These are phyloP conservation scores for Thalia dealbata DNA, from an alignment of 176 grass and related monocot genomes.

Conservation along the genomic window DNA sequence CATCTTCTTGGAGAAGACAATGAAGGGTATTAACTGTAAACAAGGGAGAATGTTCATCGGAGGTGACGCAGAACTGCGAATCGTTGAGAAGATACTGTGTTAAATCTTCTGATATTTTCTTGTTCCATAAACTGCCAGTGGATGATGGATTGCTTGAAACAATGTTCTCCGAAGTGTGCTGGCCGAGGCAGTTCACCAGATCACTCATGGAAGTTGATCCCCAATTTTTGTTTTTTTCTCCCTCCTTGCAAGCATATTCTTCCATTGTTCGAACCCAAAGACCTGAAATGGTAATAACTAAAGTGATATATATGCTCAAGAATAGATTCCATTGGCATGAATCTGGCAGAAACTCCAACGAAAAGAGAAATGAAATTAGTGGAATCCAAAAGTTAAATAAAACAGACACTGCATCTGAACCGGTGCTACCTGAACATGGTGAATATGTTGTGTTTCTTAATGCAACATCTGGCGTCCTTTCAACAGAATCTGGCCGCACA, in stretches of 20 bases:
- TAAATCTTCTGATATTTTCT: conserved; percentile 9
- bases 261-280: neutral
- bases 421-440: neutral
- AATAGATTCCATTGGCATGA: too few relatives aligned
- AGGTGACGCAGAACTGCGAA: neutral
- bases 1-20: conserved; percentile 10
- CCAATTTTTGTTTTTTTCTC: neutral
- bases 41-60: conserved; percentile 1
- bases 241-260: neutral
- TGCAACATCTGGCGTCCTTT: neutral
- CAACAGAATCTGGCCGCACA: neutral
- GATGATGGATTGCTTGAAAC: neutral
- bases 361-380: neutral
- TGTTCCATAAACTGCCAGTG: neutral
- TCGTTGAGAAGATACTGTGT: neutral
- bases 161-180: neutral
- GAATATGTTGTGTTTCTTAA: neutral
- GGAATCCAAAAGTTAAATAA: neutral
- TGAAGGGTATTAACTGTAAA: conserved; percentile 12
- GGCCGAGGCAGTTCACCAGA: conserved; percentile 6
- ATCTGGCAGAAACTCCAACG: too few relatives aligned
- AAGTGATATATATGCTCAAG: neutral
- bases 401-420: neutral
- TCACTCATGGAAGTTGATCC: neutral
- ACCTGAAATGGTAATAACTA: neutral